Conservation (phyloP, 129 eudicot species). For the Scalesia atractyloides region DNA sequence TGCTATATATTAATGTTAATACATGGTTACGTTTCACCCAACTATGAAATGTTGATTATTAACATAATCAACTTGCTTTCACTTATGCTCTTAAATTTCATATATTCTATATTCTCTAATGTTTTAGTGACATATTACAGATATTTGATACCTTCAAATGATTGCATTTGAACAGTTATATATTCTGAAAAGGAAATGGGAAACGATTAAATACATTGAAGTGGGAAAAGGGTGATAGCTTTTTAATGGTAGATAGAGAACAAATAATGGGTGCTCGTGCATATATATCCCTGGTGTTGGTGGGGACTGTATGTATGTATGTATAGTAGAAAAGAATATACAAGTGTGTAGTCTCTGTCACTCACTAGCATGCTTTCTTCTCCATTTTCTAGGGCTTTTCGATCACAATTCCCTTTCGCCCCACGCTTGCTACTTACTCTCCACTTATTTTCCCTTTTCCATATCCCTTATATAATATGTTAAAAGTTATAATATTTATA, state of each 20-base stretch:
- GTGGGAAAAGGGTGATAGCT: background rate
- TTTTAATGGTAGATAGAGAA: background rate
- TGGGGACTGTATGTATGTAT: background rate
- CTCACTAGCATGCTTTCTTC: background rate
- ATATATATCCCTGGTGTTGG: background rate
- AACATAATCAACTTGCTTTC: no score
- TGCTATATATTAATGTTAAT: no score
- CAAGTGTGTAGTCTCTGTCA: background rate
- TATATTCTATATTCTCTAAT: no score
- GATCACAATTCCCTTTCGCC: background rate
- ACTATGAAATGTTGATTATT: no score
- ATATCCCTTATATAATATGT: background rate
- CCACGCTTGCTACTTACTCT: background rate
- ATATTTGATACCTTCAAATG: no score
- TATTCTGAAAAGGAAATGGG: background rate
- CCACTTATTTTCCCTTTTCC: background rate
- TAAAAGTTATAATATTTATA: no score
- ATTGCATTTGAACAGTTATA: no score
- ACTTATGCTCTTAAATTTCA: no score
- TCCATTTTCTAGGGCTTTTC: constrained; percentile 1
- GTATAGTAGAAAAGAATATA: background rate
- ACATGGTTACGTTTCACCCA: no score
- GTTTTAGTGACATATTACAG: no score
- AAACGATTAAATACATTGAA: background rate
- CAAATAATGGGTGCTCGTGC: background rate